Percentiles rank a stretch among this genome's conserved stretches.
These are phyloP conservation scores for Paraphaeosphaeria sporulosa DNA, from an alignment of 2,329 filamentous ascomycete genomes.

Conservation along the genomic window DNA sequence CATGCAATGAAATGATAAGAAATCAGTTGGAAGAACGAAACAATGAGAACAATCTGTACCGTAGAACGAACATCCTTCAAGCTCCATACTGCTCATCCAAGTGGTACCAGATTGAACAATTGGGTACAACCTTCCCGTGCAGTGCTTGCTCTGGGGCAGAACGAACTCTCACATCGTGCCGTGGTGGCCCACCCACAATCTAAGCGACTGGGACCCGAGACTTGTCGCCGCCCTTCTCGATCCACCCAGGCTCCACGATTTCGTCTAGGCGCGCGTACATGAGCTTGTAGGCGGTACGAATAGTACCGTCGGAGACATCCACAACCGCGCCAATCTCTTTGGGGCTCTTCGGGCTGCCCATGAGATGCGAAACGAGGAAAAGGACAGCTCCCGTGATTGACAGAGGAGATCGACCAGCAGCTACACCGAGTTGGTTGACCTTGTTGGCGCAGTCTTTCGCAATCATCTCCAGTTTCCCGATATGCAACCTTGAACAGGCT, in stretches of 20 bases:
- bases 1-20: conserved; percentile 14
- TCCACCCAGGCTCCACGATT: conserved; percentile 78
- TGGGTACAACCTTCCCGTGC: background rate
- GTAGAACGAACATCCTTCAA: background rate
- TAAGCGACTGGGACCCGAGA: conserved; percentile 71
- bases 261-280: conserved; percentile 77
- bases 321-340: conserved; percentile 86
- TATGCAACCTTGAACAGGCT: conserved; percentile 84
- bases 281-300: conserved; percentile 93
- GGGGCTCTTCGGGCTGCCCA: conserved; percentile 79
- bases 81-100: background rate
- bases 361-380: conserved; percentile 90
- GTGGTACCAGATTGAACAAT: too few relatives aligned
- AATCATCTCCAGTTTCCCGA: conserved; percentile 80
- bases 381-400: conserved; percentile 96
- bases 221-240: conserved; percentile 74
- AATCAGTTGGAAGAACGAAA: background rate
- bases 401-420: conserved; percentile 91
- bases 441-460: conserved; percentile 79
- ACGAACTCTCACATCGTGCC: too few relatives aligned
- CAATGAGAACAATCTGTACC: background rate
- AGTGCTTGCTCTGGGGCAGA: too few relatives aligned
- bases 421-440: conserved; percentile 77
- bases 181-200: background rate
- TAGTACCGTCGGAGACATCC: conserved; percentile 94